Evolutionary conservation across 768 basidiomycete species (phyloP).

Genomic region (Rubroboletus satanas): DNA sequence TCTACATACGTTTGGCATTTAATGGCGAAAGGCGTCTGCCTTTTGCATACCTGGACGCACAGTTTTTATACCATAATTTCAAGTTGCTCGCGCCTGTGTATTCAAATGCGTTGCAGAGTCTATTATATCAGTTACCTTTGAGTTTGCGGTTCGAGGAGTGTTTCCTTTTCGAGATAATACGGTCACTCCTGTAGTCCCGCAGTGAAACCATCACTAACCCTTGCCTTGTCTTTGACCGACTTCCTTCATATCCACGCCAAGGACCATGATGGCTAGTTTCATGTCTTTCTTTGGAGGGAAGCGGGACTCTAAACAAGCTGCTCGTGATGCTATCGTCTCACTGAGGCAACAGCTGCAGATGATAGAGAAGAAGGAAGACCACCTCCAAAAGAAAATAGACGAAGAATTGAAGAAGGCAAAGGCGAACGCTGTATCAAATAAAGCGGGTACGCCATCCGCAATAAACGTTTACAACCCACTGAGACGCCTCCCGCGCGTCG

Average conservation of each 20-base stretch:
- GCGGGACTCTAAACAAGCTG: slow-evolving; percentile 76
- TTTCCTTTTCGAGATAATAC: slow-evolving; percentile 28
- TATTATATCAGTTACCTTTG: background rate
- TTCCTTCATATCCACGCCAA: background rate
- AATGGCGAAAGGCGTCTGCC: slow-evolving; percentile 20
- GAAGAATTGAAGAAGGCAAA: slow-evolving; percentile 90
- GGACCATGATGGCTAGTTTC: slow-evolving; percentile 64
- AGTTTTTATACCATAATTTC: slow-evolving; percentile 29
- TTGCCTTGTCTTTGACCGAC: background rate
- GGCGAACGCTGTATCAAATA: slow-evolving; percentile 91
- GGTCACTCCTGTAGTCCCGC: slow-evolving; percentile 13
- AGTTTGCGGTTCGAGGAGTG: slow-evolving; percentile 3
- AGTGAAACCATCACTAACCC: slow-evolving; percentile 6
- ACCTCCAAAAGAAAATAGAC: slow-evolving; percentile 93
- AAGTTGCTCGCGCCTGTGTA: slow-evolving; percentile 2
- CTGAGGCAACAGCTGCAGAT: slow-evolving; percentile 92
- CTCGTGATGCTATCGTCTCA: slow-evolving; percentile 89
- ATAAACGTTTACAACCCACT: background rate
- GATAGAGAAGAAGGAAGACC: slow-evolving; percentile 99
- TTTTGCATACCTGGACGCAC: slow-evolving; percentile 27
- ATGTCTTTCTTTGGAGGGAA: slow-evolving; percentile 90
- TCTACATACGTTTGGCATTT: slow-evolving; percentile 18
- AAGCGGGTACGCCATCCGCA: slow-evolving; percentile 60
- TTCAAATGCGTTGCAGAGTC: background rate
- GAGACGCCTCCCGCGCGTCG: slow-evolving; percentile 7